Evolutionary conservation across 1,284 basidiomycete genomes (phyloP).

Genomic region (Dichomitus squalens): DNA sequence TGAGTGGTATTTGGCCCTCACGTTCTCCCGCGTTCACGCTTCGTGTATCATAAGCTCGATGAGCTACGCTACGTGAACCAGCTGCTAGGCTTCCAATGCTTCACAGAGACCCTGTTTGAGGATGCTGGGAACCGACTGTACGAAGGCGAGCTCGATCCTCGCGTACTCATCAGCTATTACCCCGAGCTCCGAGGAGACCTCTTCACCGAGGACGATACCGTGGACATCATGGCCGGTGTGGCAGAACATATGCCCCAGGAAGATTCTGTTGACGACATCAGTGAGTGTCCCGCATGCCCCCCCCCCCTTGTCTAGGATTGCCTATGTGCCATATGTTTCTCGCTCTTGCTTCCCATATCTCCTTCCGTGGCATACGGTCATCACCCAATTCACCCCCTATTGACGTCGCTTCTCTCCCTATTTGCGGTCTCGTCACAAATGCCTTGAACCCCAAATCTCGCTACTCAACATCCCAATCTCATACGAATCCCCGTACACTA

Average conservation of each 20-base stretch:
- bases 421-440: constrained; percentile 6
- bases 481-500: background rate
- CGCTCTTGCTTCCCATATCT: constrained; percentile 5
- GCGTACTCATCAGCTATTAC: constrained; percentile 75
- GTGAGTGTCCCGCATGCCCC: constrained; percentile 53
- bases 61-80: constrained; percentile 78
- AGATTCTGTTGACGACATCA: constrained; percentile 70
- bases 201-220: constrained; percentile 47
- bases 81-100: constrained; percentile 72
- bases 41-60: constrained; percentile 46
- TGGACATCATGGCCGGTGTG: constrained; percentile 70
- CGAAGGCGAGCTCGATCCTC: constrained; percentile 73
- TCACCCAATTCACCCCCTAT: constrained; percentile 26
- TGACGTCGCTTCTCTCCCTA: constrained; percentile 27
- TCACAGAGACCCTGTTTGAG: constrained; percentile 73
- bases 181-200: constrained; percentile 67
- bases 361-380: constrained; percentile 9
- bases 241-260: constrained; percentile 64
- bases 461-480: background rate
- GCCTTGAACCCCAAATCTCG: background rate
- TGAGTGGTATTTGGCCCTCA: constrained; percentile 24
- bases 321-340: constrained; percentile 23
- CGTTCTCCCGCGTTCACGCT: background rate
- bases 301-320: constrained; percentile 18
- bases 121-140: constrained; percentile 77